phyloP scores from a whole-genome alignment of 2,329 filamentous ascomycete species.

The Plenodomus tracheiphilus region DNA sequence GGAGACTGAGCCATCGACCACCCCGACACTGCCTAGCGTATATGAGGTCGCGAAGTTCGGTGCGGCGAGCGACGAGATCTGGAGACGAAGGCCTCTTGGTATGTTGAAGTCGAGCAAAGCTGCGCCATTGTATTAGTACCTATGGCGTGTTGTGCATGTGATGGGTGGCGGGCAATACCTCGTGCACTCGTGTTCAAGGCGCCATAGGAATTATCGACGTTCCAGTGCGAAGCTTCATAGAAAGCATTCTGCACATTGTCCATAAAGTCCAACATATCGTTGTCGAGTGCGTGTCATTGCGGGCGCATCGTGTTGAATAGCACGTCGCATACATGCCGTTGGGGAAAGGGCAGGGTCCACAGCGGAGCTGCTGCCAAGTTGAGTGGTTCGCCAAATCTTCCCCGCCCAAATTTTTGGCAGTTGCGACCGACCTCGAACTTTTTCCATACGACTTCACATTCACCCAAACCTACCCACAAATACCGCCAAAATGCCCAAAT shows the following conservation, averaged over 20 bases:
- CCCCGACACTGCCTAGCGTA: conserved; percentile 81
- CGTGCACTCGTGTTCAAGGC: conserved; percentile 81
- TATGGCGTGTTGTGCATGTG: neutral
- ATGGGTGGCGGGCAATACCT: conserved; percentile 55
- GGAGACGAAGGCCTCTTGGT: conserved; percentile 80
- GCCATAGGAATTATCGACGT: conserved; percentile 88
- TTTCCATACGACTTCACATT: conserved; percentile 18
- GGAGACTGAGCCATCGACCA: conserved; percentile 95
- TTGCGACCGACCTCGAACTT: conserved; percentile 29
- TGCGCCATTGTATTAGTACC: conserved; percentile 42
- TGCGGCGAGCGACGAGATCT: conserved; percentile 87
- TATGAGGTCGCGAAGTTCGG: conserved; percentile 95
- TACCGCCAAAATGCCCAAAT: conserved; percentile 79
- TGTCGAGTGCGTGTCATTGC: conserved; percentile 29
- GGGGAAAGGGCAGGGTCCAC: conserved; percentile 5
- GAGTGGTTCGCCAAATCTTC: conserved; percentile 36
- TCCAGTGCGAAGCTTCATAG: conserved; percentile 84
- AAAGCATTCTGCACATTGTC: conserved; percentile 94
- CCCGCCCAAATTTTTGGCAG: conserved; percentile 30
- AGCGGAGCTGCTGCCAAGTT: conserved; percentile 26
- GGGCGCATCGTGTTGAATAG: conserved; percentile 2
- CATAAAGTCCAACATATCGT: conserved; percentile 91
- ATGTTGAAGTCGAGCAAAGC: conserved; percentile 87
- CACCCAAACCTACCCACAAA: conserved; percentile 15
- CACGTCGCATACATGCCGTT: conserved; percentile 5